Base-by-base conservation (phyloP, 1,139 yeast genomes). In the Casaregolazyma lundiana region DNA sequence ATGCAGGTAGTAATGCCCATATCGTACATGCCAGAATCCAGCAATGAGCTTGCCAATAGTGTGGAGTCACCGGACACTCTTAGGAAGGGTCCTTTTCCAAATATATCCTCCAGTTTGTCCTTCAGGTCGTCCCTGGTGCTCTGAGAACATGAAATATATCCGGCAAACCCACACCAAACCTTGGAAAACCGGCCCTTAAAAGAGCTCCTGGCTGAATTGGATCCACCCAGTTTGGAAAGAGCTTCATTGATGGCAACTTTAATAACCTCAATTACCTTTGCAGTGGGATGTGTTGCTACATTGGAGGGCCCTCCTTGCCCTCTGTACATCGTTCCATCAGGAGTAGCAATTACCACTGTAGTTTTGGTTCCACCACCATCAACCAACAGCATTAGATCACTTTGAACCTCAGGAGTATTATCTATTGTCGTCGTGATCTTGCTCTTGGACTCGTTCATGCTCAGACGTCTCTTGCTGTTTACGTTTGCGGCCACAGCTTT, bases 291-390 rank as follows among this genome's bases (percentile, higher is more conserved):
- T 20, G 50, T 49, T 4, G 48, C 46, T 17, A 53, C 41, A 26
- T 50, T 53, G 11, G 54, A 45, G 2, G 54, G 42, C 6, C 34
- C 42, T 1, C 26, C 40, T 7, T 11, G 9, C 5, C 46, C 43
- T 3, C 39, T 15, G 19, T 6, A 20, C 4, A 26, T 17, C 5
- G 15, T 17, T 9, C 50, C 39, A 16, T 30, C 45, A 4, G 43
- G 37, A n/a, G 46, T 39, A 16, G 45, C 46, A 21, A 53, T 49
- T 4, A 48, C 48, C 1, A 51, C 54, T 6, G 54, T 38, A n/a
- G 56, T 51, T 30, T 51, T 50, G 17, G 56, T 44, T n/a, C 56
- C 56, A 9, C 56, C 56, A n/a, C 53, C 56, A 39, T 53, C 56
- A 6, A 53, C 48, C 4, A 39, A 43, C 35, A 53, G 45, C 6